Evolutionary conservation across 805 yeast genomes (phyloP), one percentile per base, ranked within the genome.

Genomic region (Cyberlindnera americana): DNA sequence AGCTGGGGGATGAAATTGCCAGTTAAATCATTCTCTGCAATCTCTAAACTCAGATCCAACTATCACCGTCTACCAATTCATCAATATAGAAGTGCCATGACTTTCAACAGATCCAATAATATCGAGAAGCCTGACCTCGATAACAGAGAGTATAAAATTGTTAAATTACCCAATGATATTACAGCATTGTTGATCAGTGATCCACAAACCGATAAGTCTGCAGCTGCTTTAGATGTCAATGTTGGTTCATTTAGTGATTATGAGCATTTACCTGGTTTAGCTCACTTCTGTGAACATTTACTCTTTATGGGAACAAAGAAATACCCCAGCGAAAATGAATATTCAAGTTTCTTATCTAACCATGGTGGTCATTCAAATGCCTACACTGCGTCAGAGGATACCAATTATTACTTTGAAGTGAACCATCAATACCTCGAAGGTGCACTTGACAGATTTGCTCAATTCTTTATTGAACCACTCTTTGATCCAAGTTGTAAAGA

Each of bases 291-390:
- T 56, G 83, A 77, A 52, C 83, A 84, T 60, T 67, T 84, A 44
- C 62, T 84, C 40, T 84, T 84, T 59, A 81, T 84, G 89, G 95
- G 95, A 7, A 83, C 93, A 3, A 62, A 72, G 48, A 83, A 83
- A 61, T 85, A 78, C 52, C 93, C 93, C 0, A 71, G 74, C 37
- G 93, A 85, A 59, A 84, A 83, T 54, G 93, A 83, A 49, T 85
- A 85, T 57, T 69, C 83, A 32, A 76, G 81, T 37, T 93, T 72
- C 59, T 66, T 91, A 40, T 73, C 95, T 8, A 79, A 83, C 46
- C 95, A 93, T 57, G 83, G 90, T 29, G 99, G 98, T 15, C 75
- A 75, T 46, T 84, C 95, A 25, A 91, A 91, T 59, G 99, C 99
- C 1, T 91, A 83, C 62, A 91, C 99, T 1, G 81, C 95, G 2